phyloP scores from a whole-genome alignment of 176 grass and related monocot genomes.

The Leersia perrieri region DNA sequence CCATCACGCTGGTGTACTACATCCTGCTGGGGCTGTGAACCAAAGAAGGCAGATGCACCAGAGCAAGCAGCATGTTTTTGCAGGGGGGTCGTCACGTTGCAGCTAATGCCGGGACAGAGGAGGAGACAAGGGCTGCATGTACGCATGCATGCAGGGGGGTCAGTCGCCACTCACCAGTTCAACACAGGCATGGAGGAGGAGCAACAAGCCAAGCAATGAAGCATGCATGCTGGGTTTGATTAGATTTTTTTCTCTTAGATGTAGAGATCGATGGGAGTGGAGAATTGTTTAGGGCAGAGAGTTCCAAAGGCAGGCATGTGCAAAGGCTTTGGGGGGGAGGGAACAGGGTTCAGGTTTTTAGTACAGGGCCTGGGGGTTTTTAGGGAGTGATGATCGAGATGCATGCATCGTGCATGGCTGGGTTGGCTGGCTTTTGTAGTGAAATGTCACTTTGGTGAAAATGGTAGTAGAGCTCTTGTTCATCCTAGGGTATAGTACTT shows the following conservation, averaged over 20 bases:
- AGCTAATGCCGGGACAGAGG: slow-evolving; percentile 23
- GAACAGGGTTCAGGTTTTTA: slow-evolving; percentile 14
- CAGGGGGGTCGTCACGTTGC: not conserved
- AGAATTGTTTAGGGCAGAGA: not conserved
- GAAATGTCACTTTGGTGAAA: slow-evolving; percentile 50
- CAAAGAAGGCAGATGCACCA: not conserved
- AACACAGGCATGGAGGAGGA: not conserved
- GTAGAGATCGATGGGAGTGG: not conserved
- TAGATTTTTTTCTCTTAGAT: not conserved
- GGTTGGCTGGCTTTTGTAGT: slow-evolving; percentile 27
- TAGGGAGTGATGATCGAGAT: not conserved
- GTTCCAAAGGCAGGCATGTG: not conserved
- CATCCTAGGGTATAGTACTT: not conserved
- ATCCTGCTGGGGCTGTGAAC: slow-evolving; percentile 72
- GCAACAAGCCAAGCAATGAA: not conserved
- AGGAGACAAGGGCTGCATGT: slow-evolving; percentile 30
- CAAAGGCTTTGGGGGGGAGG: not conserved
- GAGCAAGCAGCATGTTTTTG: not conserved
- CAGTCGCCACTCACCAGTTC: not conserved
- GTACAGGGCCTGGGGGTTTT: not conserved
- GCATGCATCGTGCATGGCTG: not conserved
- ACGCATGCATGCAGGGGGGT: not conserved
- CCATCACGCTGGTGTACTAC: slow-evolving; percentile 93
- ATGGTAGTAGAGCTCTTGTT: slow-evolving; percentile 49
- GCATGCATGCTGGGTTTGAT: not conserved